Evolutionary conservation across 164 flowering plant genomes (phyloP).

Genomic region (Magnolia officinalis): DNA sequence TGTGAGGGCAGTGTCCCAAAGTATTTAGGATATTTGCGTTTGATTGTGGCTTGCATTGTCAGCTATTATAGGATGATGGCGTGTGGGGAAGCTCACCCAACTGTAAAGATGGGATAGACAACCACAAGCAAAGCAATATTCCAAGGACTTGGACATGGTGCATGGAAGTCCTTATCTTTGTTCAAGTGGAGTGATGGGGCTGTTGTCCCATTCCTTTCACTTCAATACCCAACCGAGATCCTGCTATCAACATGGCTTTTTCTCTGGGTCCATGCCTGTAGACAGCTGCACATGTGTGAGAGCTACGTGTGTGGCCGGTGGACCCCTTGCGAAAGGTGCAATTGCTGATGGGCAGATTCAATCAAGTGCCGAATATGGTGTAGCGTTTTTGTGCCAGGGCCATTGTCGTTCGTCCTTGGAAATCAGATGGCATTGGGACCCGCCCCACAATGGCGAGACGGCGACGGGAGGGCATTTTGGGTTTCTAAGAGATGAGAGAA

Average conservation of each 20-base stretch:
- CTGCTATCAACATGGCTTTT: conserved; percentile 16
- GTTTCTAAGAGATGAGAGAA: neutral
- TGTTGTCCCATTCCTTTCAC: conserved; percentile 27
- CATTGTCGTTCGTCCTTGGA: no score
- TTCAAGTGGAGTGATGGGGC: conserved; percentile 6
- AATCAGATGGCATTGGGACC: no score
- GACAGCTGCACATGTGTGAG: conserved; percentile 8
- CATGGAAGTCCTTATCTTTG: neutral
- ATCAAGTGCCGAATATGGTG: neutral
- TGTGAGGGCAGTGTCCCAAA: neutral
- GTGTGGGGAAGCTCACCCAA: conserved; percentile 8
- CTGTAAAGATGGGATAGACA: conserved; percentile 32
- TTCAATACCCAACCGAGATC: conserved; percentile 19
- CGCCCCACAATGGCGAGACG: no score
- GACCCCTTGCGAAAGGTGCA: conserved; percentile 3
- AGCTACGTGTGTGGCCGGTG: conserved; percentile 6
- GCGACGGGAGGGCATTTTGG: neutral
- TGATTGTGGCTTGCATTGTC: conserved; percentile 12
- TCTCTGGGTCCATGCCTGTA: neutral
- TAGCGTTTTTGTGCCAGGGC: no score
- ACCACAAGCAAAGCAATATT: conserved; percentile 26
- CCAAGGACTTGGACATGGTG: conserved; percentile 28
- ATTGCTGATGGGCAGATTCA: neutral
- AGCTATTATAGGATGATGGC: conserved; percentile 25
- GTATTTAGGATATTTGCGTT: neutral